Evolutionary conservation across 345 rosid genomes (phyloP).

Genomic region (Camelina laxa): DNA sequence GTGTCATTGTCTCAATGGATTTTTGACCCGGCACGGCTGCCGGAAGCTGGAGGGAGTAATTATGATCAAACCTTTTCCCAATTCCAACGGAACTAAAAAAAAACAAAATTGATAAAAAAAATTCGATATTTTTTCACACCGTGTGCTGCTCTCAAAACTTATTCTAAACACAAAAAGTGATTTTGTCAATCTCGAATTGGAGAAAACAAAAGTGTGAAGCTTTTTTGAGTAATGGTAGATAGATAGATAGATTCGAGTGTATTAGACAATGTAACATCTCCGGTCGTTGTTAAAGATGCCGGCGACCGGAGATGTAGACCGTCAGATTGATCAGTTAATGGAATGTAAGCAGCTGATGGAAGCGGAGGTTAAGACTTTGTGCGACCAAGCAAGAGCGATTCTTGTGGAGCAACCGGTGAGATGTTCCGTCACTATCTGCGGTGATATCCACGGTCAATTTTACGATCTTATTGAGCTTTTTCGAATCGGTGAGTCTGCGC

Average conservation of each 20-base stretch:
- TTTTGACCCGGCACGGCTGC: not conserved
- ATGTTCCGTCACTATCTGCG: conserved; percentile 90
- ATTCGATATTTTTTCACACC: no score
- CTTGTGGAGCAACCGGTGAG: conserved; percentile 91
- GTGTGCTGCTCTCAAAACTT: no score
- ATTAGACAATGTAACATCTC: no score
- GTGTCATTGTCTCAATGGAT: not conserved
- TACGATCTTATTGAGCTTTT: conserved; percentile 89
- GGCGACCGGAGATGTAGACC: not conserved
- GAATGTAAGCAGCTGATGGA: conserved; percentile 82
- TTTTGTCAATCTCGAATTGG: not conserved
- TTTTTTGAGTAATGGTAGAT: not conserved
- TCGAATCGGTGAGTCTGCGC: conserved; percentile 80
- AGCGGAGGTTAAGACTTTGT: conserved; percentile 76
- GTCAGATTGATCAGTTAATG: conserved; percentile 85
- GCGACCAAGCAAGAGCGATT: conserved; percentile 86
- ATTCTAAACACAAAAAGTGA: no score
- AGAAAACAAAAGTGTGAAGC: not conserved
- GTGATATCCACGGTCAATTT: conserved; percentile 93
- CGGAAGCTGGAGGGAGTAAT: conserved; percentile 7
- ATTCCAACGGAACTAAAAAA: not conserved
- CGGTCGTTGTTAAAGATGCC: not conserved
- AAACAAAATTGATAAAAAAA: not conserved
- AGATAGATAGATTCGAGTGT: not conserved
- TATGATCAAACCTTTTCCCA: conserved; percentile 7